Base-by-base conservation (phyloP, 1,284 basidiomycete genomes). In the Trametes hirsuta region DNA sequence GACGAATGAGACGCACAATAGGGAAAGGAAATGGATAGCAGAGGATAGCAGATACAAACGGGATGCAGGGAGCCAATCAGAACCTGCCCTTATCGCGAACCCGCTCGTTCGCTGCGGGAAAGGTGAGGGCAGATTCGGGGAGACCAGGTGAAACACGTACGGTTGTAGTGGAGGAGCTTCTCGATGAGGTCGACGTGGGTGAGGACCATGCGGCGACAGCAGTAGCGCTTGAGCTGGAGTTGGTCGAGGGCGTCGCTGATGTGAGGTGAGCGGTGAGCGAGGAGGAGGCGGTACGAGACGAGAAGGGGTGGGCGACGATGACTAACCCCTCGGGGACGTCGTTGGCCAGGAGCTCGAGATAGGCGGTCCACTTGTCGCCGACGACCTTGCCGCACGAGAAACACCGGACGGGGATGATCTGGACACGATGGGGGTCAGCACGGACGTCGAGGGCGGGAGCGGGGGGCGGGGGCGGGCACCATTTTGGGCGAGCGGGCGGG, bases 181-280 rank as follows among this genome's bases (percentile, higher is more conserved):
- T 98, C 95, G 68, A 98, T 97, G 62, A 98, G 82, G 77, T 98
- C 96, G 62, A 98, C 95, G 74, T 99, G 97, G 0, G 97, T 98
- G 57, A 98, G 79, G 11, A 99, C 94, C 97, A 99, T 99, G 55
- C 97, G 85, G 48, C 97, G 84, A 77, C 97, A 98, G 77, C 96
- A 98, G 76, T 98, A 98, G 59, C 97, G 81, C 76, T 94, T 96
- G 57, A 98, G 79, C 66, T 95, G 92, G 4, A 98, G 81, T 69
- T 92, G 88, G 66, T 97, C 95, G 53, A 98, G 83, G 9, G 96
- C 96, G 62, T 98, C 95, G 68, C 96, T 94, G 18, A 5, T 5
- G 6, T 8, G 9, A 4, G 21, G 44, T 59, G 12, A 52, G 66
- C 18, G 53, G 24, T 30, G 12, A 10, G 37, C 40, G 51, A 54